Conservation (phyloP, 768 basidiomycete species). For the Trametes meyenii region DNA sequence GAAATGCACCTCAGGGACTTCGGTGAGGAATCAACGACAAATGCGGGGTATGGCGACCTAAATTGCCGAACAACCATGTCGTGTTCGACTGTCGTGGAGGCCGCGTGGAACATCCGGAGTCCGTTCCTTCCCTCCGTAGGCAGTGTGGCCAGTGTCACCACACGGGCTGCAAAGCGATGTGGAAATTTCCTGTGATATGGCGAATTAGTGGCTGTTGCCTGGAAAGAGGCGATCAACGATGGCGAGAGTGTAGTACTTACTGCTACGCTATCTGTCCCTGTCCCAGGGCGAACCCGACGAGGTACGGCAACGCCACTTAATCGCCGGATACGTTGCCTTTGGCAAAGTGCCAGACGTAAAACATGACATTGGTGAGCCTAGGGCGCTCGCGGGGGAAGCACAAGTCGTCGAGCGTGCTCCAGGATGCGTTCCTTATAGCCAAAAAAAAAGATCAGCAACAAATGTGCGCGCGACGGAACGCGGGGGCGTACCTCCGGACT, state of each 20-base stretch:
- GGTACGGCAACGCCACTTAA: slow-evolving; percentile 16
- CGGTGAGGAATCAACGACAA: background rate
- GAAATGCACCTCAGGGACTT: slow-evolving; percentile 7
- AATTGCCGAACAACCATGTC: background rate
- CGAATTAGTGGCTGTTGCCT: background rate
- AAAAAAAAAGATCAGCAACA: slow-evolving; percentile 15
- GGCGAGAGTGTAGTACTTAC: background rate
- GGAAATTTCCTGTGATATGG: background rate
- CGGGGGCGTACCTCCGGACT: slow-evolving; percentile 15
- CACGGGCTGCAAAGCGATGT: background rate
- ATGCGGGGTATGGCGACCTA: background rate
- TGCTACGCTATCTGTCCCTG: background rate
- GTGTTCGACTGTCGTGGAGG: background rate
- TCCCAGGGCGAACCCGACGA: background rate
- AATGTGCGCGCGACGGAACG: slow-evolving; percentile 7
- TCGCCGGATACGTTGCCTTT: background rate
- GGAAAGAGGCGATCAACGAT: background rate
- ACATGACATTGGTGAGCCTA: background rate
- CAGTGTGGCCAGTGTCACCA: background rate
- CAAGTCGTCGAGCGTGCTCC: background rate
- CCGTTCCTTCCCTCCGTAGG: slow-evolving; percentile 1
- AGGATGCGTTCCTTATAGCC: slow-evolving; percentile 12
- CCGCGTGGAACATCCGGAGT: slow-evolving; percentile 1
- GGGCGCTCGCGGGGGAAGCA: background rate
- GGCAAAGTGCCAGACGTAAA: slow-evolving; percentile 8